phyloP scores from a whole-genome alignment of 768 basidiomycete genomes.

The Scleroderma citrinum region DNA sequence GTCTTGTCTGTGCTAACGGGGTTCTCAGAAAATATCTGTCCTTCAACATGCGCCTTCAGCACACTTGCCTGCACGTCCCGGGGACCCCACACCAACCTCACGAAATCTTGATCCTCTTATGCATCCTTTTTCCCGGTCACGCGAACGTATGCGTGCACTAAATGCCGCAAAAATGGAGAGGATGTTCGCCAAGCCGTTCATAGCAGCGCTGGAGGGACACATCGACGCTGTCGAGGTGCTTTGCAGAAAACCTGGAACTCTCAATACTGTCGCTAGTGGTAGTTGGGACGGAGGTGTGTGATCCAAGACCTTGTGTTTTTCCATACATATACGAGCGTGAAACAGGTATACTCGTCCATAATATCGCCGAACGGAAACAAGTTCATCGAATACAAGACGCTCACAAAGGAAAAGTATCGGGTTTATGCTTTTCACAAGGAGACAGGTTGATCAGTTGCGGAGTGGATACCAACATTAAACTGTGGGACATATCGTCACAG shows the following conservation, averaged over 20 bases:
- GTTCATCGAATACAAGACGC: constrained; percentile 57
- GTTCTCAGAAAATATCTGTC: constrained; percentile 72
- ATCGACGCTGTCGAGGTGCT: constrained; percentile 90
- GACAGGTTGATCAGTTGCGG: constrained; percentile 72
- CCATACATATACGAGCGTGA: background rate
- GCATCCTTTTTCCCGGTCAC: constrained; percentile 89
- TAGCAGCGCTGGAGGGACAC: constrained; percentile 87
- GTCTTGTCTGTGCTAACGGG: constrained; percentile 3
- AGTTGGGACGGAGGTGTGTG: constrained; percentile 92
- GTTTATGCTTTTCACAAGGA: constrained; percentile 65
- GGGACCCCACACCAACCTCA: constrained; percentile 82
- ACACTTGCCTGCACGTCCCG: constrained; percentile 68
- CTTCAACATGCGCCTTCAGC: constrained; percentile 75
- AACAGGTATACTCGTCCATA: constrained; percentile 81
- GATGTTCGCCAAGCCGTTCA: constrained; percentile 97
- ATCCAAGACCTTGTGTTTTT: background rate
- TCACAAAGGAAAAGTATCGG: constrained; percentile 83
- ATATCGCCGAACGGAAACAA: constrained; percentile 55
- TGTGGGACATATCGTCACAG: constrained; percentile 55
- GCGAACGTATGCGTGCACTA: constrained; percentile 90
- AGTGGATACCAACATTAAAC: constrained; percentile 74
- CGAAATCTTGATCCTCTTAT: constrained; percentile 92
- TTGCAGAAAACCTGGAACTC: constrained; percentile 61
- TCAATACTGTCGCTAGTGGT: constrained; percentile 81
- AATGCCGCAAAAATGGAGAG: constrained; percentile 96